phyloP scores from a whole-genome alignment of 2,329 filamentous ascomycete species.

The Xylariaceae sp. region DNA sequence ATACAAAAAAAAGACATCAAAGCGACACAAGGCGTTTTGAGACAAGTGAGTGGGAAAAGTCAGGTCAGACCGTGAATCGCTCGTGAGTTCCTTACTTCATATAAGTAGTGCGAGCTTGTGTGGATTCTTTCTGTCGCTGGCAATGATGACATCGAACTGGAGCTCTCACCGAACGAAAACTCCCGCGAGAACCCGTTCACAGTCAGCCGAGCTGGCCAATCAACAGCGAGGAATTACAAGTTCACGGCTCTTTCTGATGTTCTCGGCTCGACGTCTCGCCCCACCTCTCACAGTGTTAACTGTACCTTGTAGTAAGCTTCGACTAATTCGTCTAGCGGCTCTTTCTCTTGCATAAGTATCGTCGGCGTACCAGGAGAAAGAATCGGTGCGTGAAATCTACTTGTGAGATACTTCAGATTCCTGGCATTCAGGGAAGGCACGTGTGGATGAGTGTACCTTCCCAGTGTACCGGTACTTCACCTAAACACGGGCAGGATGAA shows the following conservation, averaged over 20 bases:
- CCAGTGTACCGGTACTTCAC: no score
- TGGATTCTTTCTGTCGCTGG: constrained; percentile 12
- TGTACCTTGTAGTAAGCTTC: background rate
- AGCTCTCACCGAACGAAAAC: background rate
- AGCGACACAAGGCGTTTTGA: background rate
- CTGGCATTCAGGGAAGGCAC: no score
- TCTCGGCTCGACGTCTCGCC: background rate
- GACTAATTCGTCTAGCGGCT: background rate
- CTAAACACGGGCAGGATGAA: background rate
- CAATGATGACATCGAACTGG: constrained; percentile 20
- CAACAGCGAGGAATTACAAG: constrained; percentile 10
- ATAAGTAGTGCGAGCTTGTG: background rate
- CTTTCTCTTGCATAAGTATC: background rate
- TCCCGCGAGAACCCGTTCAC: constrained; percentile 13
- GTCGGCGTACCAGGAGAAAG: background rate
- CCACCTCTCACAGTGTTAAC: background rate
- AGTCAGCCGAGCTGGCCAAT: constrained; percentile 8
- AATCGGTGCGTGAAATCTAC: background rate
- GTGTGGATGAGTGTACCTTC: no score
- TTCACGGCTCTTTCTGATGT: background rate
- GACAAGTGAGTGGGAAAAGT: background rate
- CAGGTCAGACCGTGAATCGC: background rate
- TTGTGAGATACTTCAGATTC: background rate
- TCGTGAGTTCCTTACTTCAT: background rate
- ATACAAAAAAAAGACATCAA: background rate